Base-by-base conservation (phyloP, 768 basidiomycete species). In the Phanerodontia chrysosporium region DNA sequence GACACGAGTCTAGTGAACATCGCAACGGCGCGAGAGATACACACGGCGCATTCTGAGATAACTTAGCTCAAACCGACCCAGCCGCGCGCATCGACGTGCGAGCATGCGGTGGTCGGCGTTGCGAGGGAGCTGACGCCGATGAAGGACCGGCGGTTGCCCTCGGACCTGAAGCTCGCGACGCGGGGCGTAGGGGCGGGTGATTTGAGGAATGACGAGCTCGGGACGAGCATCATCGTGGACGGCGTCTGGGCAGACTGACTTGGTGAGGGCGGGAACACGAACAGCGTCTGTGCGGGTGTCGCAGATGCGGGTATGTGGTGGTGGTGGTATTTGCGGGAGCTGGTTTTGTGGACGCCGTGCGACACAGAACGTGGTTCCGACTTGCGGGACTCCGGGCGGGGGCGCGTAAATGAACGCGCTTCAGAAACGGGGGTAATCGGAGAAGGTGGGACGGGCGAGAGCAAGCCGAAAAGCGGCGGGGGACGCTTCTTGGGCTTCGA, bases 201-300 rank as follows among this genome's bases (percentile, higher is more conserved):
- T 70, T 87, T 86, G 4, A 84, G 74, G 76, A 59, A 82, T 63
- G 64, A 72, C 60, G 83, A 62, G 64, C 78, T 87, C 60, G 89
- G 88, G 46, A 83, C 90, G 56, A 93, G 75, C 36, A 87, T 92
- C 84, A 92, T 86, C 35, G 90, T 89, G 49, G 90, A 89, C 27
- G 92, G 89, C 53, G 87, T 90, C 39, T 74, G 81, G 66, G 77
- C 78, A 49, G 51, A 35, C 9, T 67, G 65, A 28, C 70, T 79
- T 72, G 83, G 90, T 4, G 90, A 92, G 30, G 91, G 90, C 1
- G 91, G 91, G 68, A 93, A 93, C 36, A 93, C 86, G 65, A 93
- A 92, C 48, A 93, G 78, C 0, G 91, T 93, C 69, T 93, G 92
- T 1, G 90, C 90, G 30, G 89, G 87, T 32, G 86, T 81, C 48